Conservation (phyloP, 23 red algal genomes). For the Cyanidium caldarium region DNA sequence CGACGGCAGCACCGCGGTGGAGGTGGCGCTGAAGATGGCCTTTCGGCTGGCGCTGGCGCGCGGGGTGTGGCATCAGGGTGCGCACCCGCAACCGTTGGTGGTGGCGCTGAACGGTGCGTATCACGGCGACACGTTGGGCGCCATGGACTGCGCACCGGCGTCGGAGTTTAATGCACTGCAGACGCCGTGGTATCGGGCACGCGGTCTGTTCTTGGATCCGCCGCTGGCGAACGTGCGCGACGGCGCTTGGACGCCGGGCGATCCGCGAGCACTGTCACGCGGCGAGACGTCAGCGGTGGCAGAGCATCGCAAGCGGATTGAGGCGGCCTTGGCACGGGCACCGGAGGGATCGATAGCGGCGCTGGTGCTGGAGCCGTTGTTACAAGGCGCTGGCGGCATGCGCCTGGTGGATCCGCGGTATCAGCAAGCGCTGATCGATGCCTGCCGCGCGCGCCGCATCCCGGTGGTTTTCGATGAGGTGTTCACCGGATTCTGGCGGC, state of each 20-base stretch:
- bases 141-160: constrained; percentile 69
- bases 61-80: not conserved
- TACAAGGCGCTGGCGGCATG: constrained; percentile 96
- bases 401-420: constrained; percentile 66
- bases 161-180: constrained; percentile 64
- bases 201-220: constrained; percentile 51
- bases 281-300: not conserved
- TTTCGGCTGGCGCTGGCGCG: constrained; percentile 34
- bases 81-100: not conserved
- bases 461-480: constrained; percentile 88
- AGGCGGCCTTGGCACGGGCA: constrained; percentile 9
- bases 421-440: constrained; percentile 42
- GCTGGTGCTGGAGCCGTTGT: constrained; percentile 72
- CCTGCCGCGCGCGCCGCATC: constrained; percentile 47
- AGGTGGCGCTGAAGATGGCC: constrained; percentile 97
- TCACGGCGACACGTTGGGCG: constrained; percentile 97
- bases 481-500: constrained; percentile 75
- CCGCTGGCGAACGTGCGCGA: constrained; percentile 26
- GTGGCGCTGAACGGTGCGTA: constrained; percentile 60
- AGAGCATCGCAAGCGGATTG: constrained; percentile 17
- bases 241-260: constrained; percentile 42
- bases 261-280: not conserved
- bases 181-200: constrained; percentile 73
- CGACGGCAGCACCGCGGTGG: constrained; percentile 78
- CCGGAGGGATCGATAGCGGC: constrained; percentile 13